Base-by-base conservation (phyloP, 768 basidiomycete species). In the Strobilomyces echinocephalus region DNA sequence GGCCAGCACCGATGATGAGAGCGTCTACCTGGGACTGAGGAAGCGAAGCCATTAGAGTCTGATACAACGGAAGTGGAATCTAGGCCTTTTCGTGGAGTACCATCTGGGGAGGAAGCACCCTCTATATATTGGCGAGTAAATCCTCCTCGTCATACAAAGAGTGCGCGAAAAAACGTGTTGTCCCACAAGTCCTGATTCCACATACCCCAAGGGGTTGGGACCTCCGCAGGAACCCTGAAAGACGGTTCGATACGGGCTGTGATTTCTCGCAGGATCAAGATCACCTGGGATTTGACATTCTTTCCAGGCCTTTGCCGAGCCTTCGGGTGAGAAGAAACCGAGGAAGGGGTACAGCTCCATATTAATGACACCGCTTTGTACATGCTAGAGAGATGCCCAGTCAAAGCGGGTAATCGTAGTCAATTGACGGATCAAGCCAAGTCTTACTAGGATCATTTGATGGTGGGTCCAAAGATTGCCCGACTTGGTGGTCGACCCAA, bases 1-100 rank as follows among this genome's bases (percentile, higher is more conserved):
- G 74, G 11, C 74, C 74, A 12, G 74, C 75, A 38, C 74, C 75
- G n/a, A 75, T 71, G 48, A 75, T 61, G 41, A 75, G 67, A 33
- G 75, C 72, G 52, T 75, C 75, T 28, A 76, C 74, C 39, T 68
- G 49, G 10, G 71, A 71, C 5, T 57, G 53, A 45, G n/a, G 50
- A 48, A 49, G 44, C 28, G 36, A 42, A 30, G 61, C 39, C 63
- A 64, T 65, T 30, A 2, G 43, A 9, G 44, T 44, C 40, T 36
- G 43, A 20, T 33, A 49, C 15, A 46, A 36, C 30, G 41, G 50
- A 39, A 42, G 44, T 35, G 46, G 47, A 38, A 7, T 1, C 43
- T 21, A n/a, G n/a, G 15, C 30, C 43, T 56, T 54, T 58, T 47
- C 57, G 48, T 38, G n/a, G 16, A 34, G n/a, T 20, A 43, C 8